phyloP scores from a whole-genome alignment of 1,284 basidiomycete genomes.

The Sporisorium scitamineum region DNA sequence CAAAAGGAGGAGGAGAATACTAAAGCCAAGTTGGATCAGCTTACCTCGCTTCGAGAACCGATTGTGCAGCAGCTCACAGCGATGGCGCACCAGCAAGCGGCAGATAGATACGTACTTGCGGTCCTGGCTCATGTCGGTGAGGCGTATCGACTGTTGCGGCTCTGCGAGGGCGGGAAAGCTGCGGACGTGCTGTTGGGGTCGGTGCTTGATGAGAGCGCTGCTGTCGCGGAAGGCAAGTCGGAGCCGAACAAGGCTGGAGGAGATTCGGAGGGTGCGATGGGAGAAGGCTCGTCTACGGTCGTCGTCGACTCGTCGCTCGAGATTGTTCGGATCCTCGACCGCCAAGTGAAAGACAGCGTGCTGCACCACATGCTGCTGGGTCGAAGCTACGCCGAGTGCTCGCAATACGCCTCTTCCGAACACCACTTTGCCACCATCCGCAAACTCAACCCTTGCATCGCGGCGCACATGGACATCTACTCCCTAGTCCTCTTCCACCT shows the following conservation, averaged over 20 bases:
- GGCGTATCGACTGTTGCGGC: constrained; percentile 56
- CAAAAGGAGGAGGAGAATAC: constrained; percentile 31
- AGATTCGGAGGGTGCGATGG: neutral
- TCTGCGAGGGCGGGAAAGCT: constrained; percentile 50
- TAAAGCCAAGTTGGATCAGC: constrained; percentile 22
- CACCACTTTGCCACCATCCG: constrained; percentile 51
- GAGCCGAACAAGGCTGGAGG: neutral
- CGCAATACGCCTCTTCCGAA: constrained; percentile 60
- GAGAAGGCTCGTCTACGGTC: neutral
- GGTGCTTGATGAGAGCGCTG: neutral
- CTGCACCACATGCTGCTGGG: constrained; percentile 56
- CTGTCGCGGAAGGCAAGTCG: neutral
- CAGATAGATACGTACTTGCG: constrained; percentile 41
- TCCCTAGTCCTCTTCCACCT: constrained; percentile 68
- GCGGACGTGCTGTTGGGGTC: constrained; percentile 31
- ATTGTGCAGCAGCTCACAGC: constrained; percentile 26
- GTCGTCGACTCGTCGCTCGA: neutral
- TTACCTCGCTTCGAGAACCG: constrained; percentile 22
- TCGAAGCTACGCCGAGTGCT: constrained; percentile 59
- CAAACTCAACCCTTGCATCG: constrained; percentile 49
- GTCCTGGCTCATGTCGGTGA: constrained; percentile 54
- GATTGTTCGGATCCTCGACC: constrained; percentile 14
- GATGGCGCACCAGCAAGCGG: constrained; percentile 36
- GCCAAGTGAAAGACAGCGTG: constrained; percentile 39
- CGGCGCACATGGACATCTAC: constrained; percentile 65